These are phyloP conservation scores for Phytophthora sp. DNA, from an alignment of 352 stramenopile species.

Conservation along the genomic window DNA sequence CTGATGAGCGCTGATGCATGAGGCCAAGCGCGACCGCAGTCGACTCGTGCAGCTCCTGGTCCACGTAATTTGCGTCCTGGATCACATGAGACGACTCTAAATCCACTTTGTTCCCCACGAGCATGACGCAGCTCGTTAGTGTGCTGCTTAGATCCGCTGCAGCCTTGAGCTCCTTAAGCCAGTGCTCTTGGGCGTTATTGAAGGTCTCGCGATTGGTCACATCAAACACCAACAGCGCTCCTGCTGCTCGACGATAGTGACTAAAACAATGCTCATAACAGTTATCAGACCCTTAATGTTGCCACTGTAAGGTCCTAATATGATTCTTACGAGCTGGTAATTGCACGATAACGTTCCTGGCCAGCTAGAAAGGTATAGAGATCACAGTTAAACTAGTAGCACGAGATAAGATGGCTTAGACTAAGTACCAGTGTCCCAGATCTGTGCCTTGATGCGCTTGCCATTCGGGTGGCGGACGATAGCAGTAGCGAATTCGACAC, in stretches of 20 bases:
- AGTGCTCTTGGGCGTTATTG: slow-evolving; percentile 72
- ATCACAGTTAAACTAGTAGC: background rate
- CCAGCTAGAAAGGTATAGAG: slow-evolving; percentile 40
- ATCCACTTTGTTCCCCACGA: slow-evolving; percentile 86
- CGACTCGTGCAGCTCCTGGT: slow-evolving; percentile 45
- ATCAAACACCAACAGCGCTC: slow-evolving; percentile 81
- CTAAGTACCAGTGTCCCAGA: slow-evolving; percentile 73
- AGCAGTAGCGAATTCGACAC: slow-evolving; percentile 85
- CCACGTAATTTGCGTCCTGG: slow-evolving; percentile 35
- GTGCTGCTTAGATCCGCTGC: slow-evolving; percentile 67
- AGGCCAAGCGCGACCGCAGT: slow-evolving; percentile 48
- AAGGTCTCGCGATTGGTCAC: slow-evolving; percentile 69
- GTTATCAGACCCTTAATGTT: background rate
- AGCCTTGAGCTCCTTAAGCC: slow-evolving; percentile 78
- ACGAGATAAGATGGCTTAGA: background rate
- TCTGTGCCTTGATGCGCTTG: slow-evolving; percentile 84
- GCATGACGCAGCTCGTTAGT: slow-evolving; percentile 68
- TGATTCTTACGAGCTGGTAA: slow-evolving; percentile 73
- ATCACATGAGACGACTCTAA: slow-evolving; percentile 33
- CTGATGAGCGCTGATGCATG: slow-evolving; percentile 64
- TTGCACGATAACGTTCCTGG: slow-evolving; percentile 82
- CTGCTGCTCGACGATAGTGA: slow-evolving; percentile 76
- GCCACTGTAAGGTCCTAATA: background rate
- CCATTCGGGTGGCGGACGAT: slow-evolving; percentile 75
- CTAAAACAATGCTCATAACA: slow-evolving; percentile 24